These are phyloP conservation scores for Pyricularia sp. DNA, from an alignment of 2,329 filamentous ascomycete species.

Conservation along the genomic window DNA sequence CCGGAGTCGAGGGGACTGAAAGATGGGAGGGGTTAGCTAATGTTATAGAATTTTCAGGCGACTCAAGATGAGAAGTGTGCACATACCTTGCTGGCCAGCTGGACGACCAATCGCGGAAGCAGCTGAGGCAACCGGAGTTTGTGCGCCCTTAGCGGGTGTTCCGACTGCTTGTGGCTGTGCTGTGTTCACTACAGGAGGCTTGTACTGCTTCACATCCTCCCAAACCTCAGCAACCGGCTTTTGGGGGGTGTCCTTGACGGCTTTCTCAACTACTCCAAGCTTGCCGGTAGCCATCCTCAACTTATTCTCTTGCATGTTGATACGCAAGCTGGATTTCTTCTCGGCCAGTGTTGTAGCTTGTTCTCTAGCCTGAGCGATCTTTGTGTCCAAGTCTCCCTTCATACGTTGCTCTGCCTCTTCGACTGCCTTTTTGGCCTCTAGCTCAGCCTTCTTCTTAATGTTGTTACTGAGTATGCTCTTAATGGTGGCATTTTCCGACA, in stretches of 20 bases:
- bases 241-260: conserved; percentile 73
- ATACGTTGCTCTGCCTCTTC: conserved; percentile 35
- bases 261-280: conserved; percentile 64
- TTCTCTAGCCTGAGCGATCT: conserved; percentile 39
- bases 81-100: neutral
- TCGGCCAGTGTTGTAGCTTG: conserved; percentile 59
- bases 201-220: conserved; percentile 61
- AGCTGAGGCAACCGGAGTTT: conserved; percentile 4
- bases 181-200: conserved; percentile 22
- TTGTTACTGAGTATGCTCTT: conserved; percentile 47
- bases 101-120: conserved; percentile 2
- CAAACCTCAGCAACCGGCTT: conserved; percentile 77
- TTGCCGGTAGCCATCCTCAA: conserved; percentile 53
- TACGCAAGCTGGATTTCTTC: conserved; percentile 60
- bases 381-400: conserved; percentile 37
- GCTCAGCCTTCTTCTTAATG: conserved; percentile 57
- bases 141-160: conserved; percentile 1
- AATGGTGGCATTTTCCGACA: conserved; percentile 42
- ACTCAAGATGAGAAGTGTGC: neutral
- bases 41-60: neutral
- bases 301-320: conserved; percentile 69
- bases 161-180: neutral
- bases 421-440: conserved; percentile 47
- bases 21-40: neutral
- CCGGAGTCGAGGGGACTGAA: neutral